phyloP scores from a whole-genome alignment of 768 basidiomycete genomes.

The Xerocomus brunneocitrinus region DNA sequence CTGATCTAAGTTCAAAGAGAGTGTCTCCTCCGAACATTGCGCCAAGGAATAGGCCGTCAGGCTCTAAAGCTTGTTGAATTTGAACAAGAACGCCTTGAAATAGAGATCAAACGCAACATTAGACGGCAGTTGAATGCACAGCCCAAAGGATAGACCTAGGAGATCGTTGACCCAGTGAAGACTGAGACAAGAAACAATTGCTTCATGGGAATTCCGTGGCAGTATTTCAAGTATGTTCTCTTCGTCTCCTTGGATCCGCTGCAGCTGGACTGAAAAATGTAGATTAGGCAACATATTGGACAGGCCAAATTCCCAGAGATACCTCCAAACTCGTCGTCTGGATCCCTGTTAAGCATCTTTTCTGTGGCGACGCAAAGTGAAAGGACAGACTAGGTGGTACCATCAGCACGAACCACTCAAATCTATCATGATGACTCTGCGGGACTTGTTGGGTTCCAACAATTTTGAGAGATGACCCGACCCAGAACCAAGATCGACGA shows the following conservation, averaged over 20 bases:
- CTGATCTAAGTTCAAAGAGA: constrained; percentile 90
- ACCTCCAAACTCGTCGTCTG: constrained; percentile 81
- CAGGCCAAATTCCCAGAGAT: constrained; percentile 8
- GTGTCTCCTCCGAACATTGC: constrained; percentile 96
- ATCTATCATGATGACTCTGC: constrained; percentile 82
- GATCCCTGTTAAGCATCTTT: constrained; percentile 68
- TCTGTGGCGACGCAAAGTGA: constrained; percentile 39
- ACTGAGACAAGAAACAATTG: constrained; percentile 84
- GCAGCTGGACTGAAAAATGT: constrained; percentile 59
- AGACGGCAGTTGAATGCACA: background rate
- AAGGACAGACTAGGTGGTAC: background rate
- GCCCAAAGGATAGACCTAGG: constrained; percentile 55
- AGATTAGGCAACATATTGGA: background rate
- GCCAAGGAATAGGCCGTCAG: constrained; percentile 92
- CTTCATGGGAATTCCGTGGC: constrained; percentile 76
- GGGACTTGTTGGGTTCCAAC: constrained; percentile 59
- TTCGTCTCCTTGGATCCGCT: constrained; percentile 79
- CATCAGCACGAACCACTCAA: constrained; percentile 59
- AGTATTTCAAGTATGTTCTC: constrained; percentile 69
- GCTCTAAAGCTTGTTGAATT: constrained; percentile 75
- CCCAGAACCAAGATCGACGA: constrained; percentile 88
- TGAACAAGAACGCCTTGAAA: constrained; percentile 74
- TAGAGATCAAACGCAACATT: background rate
- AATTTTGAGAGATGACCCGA: constrained; percentile 90
- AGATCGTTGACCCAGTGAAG: constrained; percentile 98